A percentile compares a stretch with the other conserved stretches of the same genome.
These are phyloP conservation scores for Panellus pusillus DNA, from an alignment of 768 basidiomycete species.

Conservation along the genomic window DNA sequence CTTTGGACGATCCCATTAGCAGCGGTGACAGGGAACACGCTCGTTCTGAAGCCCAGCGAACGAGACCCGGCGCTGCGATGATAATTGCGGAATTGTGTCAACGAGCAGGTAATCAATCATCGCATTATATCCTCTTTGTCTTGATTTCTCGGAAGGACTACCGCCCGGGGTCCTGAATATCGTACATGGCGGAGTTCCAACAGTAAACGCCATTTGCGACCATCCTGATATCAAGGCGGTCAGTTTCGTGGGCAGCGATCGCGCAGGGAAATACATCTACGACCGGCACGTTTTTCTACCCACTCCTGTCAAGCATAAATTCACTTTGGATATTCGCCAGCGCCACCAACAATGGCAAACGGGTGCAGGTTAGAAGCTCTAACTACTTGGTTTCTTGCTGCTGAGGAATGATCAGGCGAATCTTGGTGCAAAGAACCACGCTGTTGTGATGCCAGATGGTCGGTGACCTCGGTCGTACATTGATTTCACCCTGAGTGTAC, in stretches of 20 bases:
- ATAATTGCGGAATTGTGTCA: constrained; percentile 95
- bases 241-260: constrained; percentile 94
- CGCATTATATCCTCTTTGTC: background rate
- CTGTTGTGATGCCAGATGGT: constrained; percentile 93
- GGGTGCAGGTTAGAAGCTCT: constrained; percentile 61
- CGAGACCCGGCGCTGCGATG: constrained; percentile 97
- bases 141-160: constrained; percentile 44
- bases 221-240: constrained; percentile 90
- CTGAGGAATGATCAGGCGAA: constrained; percentile 36
- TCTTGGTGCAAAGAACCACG: constrained; percentile 97
- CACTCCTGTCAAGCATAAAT: background rate
- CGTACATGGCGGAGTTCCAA: constrained; percentile 86
- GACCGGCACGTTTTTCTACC: constrained; percentile 52
- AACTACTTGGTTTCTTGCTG: background rate
- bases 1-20: constrained; percentile 95
- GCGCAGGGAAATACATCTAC: constrained; percentile 92
- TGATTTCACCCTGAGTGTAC: background rate
- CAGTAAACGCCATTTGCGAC: constrained; percentile 94
- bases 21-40: constrained; percentile 86
- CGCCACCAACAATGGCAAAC: constrained; percentile 84
- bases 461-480: constrained; percentile 19
- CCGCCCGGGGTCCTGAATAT: constrained; percentile 38
- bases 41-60: constrained; percentile 94
- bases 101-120: constrained; percentile 59
- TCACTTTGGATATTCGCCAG: constrained; percentile 35